phyloP scores from a whole-genome alignment of 371 early-diverging fungal genomes.

The Encephalitozoon romaleae region DNA sequence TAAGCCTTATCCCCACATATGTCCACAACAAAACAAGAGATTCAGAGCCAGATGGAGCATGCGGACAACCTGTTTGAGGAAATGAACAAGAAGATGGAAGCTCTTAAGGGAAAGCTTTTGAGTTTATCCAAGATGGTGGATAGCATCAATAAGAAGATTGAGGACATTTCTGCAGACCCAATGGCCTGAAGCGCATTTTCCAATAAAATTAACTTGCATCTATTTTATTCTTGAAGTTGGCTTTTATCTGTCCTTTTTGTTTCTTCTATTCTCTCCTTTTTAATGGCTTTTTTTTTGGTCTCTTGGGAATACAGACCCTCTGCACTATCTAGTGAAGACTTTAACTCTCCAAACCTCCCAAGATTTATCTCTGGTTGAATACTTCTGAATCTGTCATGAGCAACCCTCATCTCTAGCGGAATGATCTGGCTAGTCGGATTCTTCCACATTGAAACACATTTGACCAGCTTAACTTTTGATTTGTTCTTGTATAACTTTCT shows the following conservation, averaged over 20 bases:
- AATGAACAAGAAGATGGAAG: background rate
- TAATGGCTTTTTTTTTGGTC: background rate
- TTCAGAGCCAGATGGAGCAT: background rate
- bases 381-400: background rate
- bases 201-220: background rate
- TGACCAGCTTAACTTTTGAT: background rate
- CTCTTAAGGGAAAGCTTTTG: background rate
- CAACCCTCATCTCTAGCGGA: background rate
- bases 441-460: constrained; percentile 16
- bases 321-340: background rate
- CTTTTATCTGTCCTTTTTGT: background rate
- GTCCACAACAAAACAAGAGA: background rate
- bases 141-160: background rate
- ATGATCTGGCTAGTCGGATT: constrained; percentile 14
- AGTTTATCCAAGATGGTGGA: background rate
- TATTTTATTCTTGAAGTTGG: background rate
- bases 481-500: background rate
- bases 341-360: background rate
- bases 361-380: background rate
- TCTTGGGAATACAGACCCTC: background rate
- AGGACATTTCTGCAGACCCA: background rate
- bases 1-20: background rate
- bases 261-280: background rate
- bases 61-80: background rate
- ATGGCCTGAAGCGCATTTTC: background rate